A percentile compares a stretch with the other conserved stretches of the same genome.
phyloP scores from a whole-genome alignment of 2,329 filamentous ascomycete genomes.

The Orbilia javanica region DNA sequence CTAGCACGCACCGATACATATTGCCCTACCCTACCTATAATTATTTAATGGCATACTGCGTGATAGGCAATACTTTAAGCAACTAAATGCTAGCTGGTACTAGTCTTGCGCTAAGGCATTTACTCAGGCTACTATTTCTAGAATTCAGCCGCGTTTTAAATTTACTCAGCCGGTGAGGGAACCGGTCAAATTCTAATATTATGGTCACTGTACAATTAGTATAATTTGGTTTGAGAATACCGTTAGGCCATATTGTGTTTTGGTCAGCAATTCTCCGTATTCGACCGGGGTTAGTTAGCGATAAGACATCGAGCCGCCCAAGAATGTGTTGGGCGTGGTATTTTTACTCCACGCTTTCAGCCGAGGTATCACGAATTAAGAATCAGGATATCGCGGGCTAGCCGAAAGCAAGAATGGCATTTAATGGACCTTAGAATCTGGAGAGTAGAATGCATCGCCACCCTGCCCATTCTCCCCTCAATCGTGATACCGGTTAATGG shows the following conservation, averaged over 20 bases:
- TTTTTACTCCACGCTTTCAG: constrained; percentile 49
- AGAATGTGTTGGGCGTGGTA: constrained; percentile 50
- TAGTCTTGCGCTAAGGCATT: not conserved
- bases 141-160: constrained; percentile 21
- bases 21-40: too few relatives aligned
- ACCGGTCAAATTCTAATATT: not conserved
- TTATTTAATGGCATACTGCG: not conserved
- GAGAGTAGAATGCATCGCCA: constrained; percentile 20
- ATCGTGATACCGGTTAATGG: constrained; percentile 35
- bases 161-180: not conserved
- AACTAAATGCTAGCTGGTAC: not conserved
- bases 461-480: constrained; percentile 2
- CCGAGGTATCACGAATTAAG: constrained; percentile 49
- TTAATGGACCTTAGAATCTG: constrained; percentile 46
- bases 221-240: not conserved
- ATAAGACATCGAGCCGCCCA: not conserved
- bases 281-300: not conserved
- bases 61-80: not conserved
- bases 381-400: constrained; percentile 40
- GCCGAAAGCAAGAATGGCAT: constrained; percentile 38
- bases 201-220: not conserved
- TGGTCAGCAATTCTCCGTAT: constrained; percentile 11
- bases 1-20: too few relatives aligned
- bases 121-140: not conserved
- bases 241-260: not conserved